Percentiles rank a stretch among this genome's conserved stretches.
Conservation (phyloP, 1,139 yeast genomes). For the Magnusiomyces ingens region DNA sequence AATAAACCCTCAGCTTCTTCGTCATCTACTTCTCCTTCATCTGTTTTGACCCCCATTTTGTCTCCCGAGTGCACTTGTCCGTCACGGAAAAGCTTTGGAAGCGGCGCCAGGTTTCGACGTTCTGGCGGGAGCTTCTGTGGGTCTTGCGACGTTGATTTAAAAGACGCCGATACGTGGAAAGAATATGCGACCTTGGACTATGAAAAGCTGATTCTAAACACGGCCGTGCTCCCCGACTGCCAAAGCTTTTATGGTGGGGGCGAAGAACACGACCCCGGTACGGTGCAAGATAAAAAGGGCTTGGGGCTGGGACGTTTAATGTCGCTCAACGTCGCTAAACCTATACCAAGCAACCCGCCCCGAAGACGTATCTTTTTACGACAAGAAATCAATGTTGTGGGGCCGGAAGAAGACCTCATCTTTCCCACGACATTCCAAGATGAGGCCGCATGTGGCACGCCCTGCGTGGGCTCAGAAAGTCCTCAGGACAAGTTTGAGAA, state of each 20-base stretch:
- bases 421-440: no score
- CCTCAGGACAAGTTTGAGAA: no score
- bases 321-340: no score
- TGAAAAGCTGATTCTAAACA: conserved; percentile 4
- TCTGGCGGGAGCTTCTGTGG: conserved; percentile 1
- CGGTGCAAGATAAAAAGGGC: no score
- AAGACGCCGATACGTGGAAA: conserved; percentile 1
- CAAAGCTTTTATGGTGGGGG: neutral
- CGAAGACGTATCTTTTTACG: no score
- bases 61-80: neutral
- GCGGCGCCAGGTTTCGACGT: neutral
- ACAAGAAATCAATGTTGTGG: no score
- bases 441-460: no score
- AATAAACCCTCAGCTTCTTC: neutral
- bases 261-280: no score
- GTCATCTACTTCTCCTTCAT: neutral
- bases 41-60: neutral
- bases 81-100: neutral
- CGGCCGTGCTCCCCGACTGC: conserved; percentile 1
- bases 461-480: no score
- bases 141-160: neutral
- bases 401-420: no score
- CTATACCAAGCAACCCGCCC: no score
- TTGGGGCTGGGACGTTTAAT: no score
- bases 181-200: neutral